Base-by-base conservation (phyloP, 2,329 filamentous ascomycete species). In the Penicillium sp. region DNA sequence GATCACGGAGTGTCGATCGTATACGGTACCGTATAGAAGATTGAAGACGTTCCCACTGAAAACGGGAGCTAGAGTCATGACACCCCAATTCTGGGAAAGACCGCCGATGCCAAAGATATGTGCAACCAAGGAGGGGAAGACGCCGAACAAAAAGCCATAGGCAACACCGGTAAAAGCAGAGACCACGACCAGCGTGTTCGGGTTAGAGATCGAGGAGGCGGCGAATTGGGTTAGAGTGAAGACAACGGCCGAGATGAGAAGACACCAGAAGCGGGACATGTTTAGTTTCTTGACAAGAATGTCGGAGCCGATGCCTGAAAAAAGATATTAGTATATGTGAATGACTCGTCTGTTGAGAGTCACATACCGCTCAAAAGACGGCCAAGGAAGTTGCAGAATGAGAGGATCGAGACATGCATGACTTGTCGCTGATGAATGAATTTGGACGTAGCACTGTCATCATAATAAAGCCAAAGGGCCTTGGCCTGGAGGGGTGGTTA, bases 341-440 rank as follows among this genome's bases (percentile, higher is more conserved):
- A n/a, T 10, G 13, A 14, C 14, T 7, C 30, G 30, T 8, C 30
- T 1, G 19, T 13, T 28, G 6, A 8, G 2, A 5, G 33, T 43
- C 6, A 76, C 84, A 70, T 78, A 90, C 89, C 91, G 69, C 89
- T 92, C 7, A 86, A 80, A 0, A 99, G 83, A 59, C 95, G 88
- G 2, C 95, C 95, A 2, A 87, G 69, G 75, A 97, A 98, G 68
- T 91, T 96, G 72, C 89, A 89, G 52, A 97, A 79, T 0, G 94
- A 98, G n/a, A 99, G 82, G 55, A 96, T 92, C 1, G 92, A 96
- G 10, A 99, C 95, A 71, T 99, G 94, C 81, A 96, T 87, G 63
- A 96, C 88, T 76, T 98, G 95, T 52, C 87, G 87, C 59, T 89
- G 84, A 54, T 92, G 86, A 55, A 99, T 89, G 68, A 93, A 93